Evolutionary conservation across 257 asterid genomes (phyloP), one percentile per base, ranked within the genome.

Genomic region (Fraxinus americana): DNA sequence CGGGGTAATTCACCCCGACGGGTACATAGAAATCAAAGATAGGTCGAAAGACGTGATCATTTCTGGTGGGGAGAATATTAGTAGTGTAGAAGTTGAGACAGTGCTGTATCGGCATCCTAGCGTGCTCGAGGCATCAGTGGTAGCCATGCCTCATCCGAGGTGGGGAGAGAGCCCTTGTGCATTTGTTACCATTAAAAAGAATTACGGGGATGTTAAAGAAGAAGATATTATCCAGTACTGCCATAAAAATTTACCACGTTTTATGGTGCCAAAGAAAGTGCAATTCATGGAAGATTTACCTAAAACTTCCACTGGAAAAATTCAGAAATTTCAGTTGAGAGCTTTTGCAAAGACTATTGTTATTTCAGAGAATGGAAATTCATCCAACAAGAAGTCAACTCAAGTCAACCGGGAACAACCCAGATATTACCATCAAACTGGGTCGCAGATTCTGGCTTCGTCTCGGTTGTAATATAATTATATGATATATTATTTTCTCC

Each of bases 41-140:
- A 78, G 98, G 74, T 90, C 94, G 0, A 94, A 94, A 73, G 98
- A 94, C 82, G 91, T 94, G 19, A 92, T 94, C n/a, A 94, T 94
- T 27, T 92, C 97, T 19, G 98, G 98, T 7, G 98, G 98, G 29
- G 98, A 94, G 85, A 94, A 94, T 34, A 91, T 94, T 25, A 92
- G 98, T 78, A 94, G 97, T 30, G 90, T 94, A 1, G 97, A 94
- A 80, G 96, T 94, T 12, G 98, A 94, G 77, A 72, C 83, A 23
- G 92, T 78, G 16, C 78, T 92, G 50, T 80, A 86, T 78, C 81
- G 83, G 63, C 93, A 92, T 82, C 83, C 86, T 0, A 75, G 77
- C 2, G 90, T 94, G 32, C 30, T 84, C 0, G 98, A 94, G 83
- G 96, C 93, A 23, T 89, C 97, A 0, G 98, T 92, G 76, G 98